Percentiles rank a stretch among this genome's conserved stretches.
These are phyloP conservation scores for Pichia insulana DNA, from an alignment of 805 yeast genomes.

Conservation along the genomic window DNA sequence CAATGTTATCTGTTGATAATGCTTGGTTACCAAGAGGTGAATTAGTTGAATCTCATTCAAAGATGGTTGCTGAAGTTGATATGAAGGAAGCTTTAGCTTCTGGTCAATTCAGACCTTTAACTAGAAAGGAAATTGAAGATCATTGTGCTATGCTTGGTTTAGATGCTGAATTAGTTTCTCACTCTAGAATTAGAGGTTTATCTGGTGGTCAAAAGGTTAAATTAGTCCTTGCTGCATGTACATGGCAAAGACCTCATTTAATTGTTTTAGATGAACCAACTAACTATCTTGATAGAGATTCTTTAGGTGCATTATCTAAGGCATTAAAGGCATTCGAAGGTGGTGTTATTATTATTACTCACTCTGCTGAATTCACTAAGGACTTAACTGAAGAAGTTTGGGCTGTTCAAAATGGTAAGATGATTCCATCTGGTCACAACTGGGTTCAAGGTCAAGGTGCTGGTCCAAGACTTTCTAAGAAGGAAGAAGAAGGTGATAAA, in stretches of 20 bases:
- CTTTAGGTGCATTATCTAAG: conserved; percentile 98
- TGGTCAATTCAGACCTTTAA: conserved; percentile 99
- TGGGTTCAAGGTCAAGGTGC: conserved; percentile 99
- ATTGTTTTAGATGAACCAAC: conserved; percentile 99
- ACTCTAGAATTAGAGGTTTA: conserved; percentile 99
- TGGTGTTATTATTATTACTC: conserved; percentile 99
- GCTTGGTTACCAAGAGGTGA: conserved; percentile 99
- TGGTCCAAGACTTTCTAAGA: conserved; percentile 98
- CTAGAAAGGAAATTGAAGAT: conserved; percentile 99
- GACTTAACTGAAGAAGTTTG: conserved; percentile 99
- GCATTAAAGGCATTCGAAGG: conserved; percentile 98
- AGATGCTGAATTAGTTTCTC: conserved; percentile 98
- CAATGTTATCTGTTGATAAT: conserved; percentile 99
- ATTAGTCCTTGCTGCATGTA: conserved; percentile 99
- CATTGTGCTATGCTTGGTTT: conserved; percentile 98
- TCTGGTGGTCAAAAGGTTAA: conserved; percentile 99
- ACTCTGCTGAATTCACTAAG: conserved; percentile 99
- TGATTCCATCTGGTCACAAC: conserved; percentile 99
- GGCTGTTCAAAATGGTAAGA: conserved; percentile 96
- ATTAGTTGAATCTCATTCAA: conserved; percentile 92
- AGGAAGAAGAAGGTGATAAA: conserved; percentile 91
- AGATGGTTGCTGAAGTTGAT: conserved; percentile 99
- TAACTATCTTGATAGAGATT: conserved; percentile 97
- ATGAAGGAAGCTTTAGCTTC: conserved; percentile 99
- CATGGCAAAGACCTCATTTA: conserved; percentile 99